These are phyloP conservation scores for Apodospora peruviana DNA, from an alignment of 495 filamentous ascomycete genomes.

Conservation along the genomic window DNA sequence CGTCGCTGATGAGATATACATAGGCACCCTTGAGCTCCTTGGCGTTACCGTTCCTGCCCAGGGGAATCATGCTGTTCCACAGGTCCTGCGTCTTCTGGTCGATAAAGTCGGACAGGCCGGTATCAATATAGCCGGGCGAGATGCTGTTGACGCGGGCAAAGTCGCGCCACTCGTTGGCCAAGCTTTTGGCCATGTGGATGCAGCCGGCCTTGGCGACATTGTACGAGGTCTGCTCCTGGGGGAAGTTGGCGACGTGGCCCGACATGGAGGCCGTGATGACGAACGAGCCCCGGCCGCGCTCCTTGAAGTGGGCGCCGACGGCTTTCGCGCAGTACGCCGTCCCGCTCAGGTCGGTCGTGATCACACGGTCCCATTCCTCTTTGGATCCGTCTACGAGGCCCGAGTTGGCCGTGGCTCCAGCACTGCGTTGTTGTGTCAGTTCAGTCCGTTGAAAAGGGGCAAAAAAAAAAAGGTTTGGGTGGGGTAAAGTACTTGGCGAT, in stretches of 20 bases:
- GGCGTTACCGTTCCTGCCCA: slow-evolving; percentile 66
- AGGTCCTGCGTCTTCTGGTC: slow-evolving; percentile 62
- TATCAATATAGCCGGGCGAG: slow-evolving; percentile 76
- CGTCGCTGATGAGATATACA: slow-evolving; percentile 70
- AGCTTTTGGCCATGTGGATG: slow-evolving; percentile 44
- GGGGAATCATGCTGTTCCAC: slow-evolving; percentile 73
- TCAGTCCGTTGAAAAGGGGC: neutral
- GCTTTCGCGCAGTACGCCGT: slow-evolving; percentile 61
- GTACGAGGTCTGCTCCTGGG: slow-evolving; percentile 73
- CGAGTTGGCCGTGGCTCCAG: slow-evolving; percentile 38
- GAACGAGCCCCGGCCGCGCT: slow-evolving; percentile 37
- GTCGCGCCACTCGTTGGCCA: slow-evolving; percentile 74
- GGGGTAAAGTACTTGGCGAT: slow-evolving; percentile 37
- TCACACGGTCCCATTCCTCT: slow-evolving; percentile 45
- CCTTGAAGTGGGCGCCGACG: slow-evolving; percentile 54
- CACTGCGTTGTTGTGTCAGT: slow-evolving; percentile 15
- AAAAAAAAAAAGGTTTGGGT: no score
- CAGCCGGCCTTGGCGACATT: slow-evolving; percentile 68
- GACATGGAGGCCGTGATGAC: slow-evolving; percentile 62
- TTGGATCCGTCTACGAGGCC: slow-evolving; percentile 36
- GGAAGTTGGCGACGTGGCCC: slow-evolving; percentile 72
- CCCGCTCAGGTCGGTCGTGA: slow-evolving; percentile 61
- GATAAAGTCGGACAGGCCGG: slow-evolving; percentile 72
- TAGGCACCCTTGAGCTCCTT: slow-evolving; percentile 85
- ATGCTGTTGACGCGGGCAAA: slow-evolving; percentile 73